A percentile compares a stretch with the other conserved stretches of the same genome.
phyloP scores from a whole-genome alignment of 2,329 filamentous ascomycete species.

The Pseudogymnoascus verrucosus region DNA sequence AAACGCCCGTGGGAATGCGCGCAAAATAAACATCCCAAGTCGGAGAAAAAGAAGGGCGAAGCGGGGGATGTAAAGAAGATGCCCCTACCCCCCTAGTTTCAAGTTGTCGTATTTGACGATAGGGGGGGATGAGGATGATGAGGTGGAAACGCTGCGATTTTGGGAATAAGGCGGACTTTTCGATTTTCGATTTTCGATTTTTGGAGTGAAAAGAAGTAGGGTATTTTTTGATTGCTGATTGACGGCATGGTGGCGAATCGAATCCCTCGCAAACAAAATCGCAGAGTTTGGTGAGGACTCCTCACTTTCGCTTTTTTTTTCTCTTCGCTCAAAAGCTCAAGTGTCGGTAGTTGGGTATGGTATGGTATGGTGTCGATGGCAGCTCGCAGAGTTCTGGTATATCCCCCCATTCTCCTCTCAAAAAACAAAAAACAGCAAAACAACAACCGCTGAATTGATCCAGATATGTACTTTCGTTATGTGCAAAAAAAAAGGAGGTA shows the following conservation, averaged over 20 bases:
- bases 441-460: not conserved
- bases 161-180: not conserved
- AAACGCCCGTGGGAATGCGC: not conserved
- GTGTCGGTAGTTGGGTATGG: not conserved
- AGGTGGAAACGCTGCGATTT: not conserved
- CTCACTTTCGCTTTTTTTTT: not conserved
- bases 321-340: not conserved
- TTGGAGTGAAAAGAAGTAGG: not conserved
- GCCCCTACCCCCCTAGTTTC: not conserved
- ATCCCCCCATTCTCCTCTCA: not conserved
- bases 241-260: not conserved
- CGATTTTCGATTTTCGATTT: too few species aligned
- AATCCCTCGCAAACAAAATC: not conserved
- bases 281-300: not conserved
- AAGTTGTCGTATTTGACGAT: not conserved
- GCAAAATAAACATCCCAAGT: not conserved
- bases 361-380: not conserved
- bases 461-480: not conserved
- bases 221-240: not conserved
- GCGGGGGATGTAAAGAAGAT: not conserved
- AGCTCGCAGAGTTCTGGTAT: not conserved
- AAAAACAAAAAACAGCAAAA: not conserved
- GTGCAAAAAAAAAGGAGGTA: not conserved
- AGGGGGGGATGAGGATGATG: not conserved
- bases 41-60: not conserved